Conservation (phyloP, 495 filamentous ascomycete genomes). For the Cetradonia linearis region DNA sequence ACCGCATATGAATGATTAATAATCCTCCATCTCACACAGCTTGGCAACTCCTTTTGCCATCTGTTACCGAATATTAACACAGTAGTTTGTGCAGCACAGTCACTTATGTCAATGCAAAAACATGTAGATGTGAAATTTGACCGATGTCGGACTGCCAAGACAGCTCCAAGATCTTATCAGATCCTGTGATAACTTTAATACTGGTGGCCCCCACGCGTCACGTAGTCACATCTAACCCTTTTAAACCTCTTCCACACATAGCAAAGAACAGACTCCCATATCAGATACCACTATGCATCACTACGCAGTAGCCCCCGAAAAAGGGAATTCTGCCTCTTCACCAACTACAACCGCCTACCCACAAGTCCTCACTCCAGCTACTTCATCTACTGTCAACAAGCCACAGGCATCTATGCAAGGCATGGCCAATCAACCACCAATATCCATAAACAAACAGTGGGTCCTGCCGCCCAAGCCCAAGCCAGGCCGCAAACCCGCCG, state of each 20-base stretch:
- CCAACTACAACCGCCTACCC: slow-evolving; percentile 12
- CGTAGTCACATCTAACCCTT: too few relatives aligned
- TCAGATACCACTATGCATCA: background rate
- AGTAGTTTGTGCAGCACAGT: too few relatives aligned
- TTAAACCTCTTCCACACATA: background rate
- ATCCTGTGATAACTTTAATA: background rate
- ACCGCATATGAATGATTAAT: too few relatives aligned
- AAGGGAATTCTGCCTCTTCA: background rate
- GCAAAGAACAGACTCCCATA: background rate
- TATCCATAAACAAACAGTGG: slow-evolving; percentile 73
- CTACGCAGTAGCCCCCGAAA: background rate
- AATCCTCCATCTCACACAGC: too few relatives aligned
- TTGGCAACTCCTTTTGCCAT: too few relatives aligned
- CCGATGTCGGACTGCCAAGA: slow-evolving; percentile 5
- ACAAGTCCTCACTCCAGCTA: slow-evolving; percentile 27
- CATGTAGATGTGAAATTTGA: too few relatives aligned
- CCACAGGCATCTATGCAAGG: slow-evolving; percentile 22
- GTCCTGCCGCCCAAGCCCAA: slow-evolving; percentile 78
- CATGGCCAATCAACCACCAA: slow-evolving; percentile 16
- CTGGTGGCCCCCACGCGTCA: background rate
- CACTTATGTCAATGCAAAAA: too few relatives aligned
- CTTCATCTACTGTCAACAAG: slow-evolving; percentile 27
- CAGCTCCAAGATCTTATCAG: background rate
- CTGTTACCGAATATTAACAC: too few relatives aligned
- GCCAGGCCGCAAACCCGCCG: slow-evolving; percentile 88